phyloP scores from a whole-genome alignment of 371 early-diverging fungal genomes.

The Nematocida minor region DNA sequence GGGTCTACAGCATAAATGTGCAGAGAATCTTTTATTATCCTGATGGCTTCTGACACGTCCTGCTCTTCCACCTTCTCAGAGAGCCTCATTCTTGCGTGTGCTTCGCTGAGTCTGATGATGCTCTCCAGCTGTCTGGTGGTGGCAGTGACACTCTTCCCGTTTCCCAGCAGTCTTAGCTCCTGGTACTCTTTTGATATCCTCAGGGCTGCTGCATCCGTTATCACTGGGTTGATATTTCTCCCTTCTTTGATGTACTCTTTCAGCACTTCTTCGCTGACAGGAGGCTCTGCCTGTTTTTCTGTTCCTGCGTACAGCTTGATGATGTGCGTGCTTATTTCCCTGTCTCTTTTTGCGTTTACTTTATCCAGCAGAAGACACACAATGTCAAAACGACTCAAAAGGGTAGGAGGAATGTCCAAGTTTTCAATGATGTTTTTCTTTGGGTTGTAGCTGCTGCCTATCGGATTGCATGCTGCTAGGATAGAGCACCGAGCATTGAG shows the following conservation, averaged over 20 bases:
- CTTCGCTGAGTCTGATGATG: constrained; percentile 93
- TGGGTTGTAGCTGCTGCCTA: constrained; percentile 64
- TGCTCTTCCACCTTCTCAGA: constrained; percentile 69
- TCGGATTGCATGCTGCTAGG: constrained; percentile 65
- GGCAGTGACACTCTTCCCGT: constrained; percentile 76
- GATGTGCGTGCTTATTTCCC: constrained; percentile 62
- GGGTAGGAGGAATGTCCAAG: constrained; percentile 64
- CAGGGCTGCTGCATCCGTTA: constrained; percentile 69
- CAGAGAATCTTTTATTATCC: constrained; percentile 80
- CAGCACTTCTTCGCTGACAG: constrained; percentile 47
- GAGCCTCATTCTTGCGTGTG: constrained; percentile 86
- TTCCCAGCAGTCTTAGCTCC: constrained; percentile 74
- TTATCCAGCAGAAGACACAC: constrained; percentile 64
- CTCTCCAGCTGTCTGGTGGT: constrained; percentile 97
- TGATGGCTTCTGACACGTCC: constrained; percentile 76
- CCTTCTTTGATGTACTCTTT: constrained; percentile 69
- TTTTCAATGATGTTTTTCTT: constrained; percentile 65
- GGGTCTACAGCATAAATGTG: constrained; percentile 92
- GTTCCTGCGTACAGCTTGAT: constrained; percentile 46
- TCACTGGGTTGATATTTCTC: constrained; percentile 71
- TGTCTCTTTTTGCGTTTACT: constrained; percentile 60
- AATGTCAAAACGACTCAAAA: constrained; percentile 65
- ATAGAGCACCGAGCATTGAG: constrained; percentile 65
- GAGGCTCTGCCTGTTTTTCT: constrained; percentile 20
- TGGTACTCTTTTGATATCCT: constrained; percentile 75